Evolutionary conservation across 352 stramenopile genomes (phyloP).

Genomic region (Pythium dissimile): DNA sequence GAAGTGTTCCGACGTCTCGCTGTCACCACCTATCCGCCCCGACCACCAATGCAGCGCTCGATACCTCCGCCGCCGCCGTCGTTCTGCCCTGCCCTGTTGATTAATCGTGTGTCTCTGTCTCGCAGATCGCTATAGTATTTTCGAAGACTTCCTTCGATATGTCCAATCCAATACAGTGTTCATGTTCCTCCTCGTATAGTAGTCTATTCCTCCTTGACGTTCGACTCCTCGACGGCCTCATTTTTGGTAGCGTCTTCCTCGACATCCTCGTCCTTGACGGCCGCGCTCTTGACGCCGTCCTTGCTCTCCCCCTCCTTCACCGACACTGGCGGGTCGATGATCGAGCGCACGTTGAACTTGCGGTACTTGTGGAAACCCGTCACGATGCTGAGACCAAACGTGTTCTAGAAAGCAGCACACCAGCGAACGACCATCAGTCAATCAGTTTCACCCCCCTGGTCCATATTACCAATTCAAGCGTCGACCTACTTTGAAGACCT

Average conservation of each 20-base stretch:
- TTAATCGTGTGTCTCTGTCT: no score
- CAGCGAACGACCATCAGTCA: not conserved
- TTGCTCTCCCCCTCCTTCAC: conserved; percentile 27
- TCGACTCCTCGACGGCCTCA: not conserved
- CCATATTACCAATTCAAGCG: not conserved
- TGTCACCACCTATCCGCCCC: no score
- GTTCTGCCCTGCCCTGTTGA: no score
- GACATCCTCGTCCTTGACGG: conserved; percentile 5
- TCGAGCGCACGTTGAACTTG: conserved; percentile 76
- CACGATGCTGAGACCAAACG: conserved; percentile 68
- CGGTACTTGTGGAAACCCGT: conserved; percentile 70
- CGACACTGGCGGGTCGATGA: conserved; percentile 56
- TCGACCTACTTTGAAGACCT: conserved; percentile 56
- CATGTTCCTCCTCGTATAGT: conserved; percentile 6
- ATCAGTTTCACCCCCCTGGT: not conserved
- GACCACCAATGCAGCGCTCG: no score
- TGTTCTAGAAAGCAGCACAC: conserved; percentile 29
- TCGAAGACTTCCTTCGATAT: no score
- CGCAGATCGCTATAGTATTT: no score
- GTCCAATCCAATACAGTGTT: no score
- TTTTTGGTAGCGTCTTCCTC: not conserved
- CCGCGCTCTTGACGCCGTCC: no score
- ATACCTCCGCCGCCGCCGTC: no score
- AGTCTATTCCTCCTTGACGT: conserved; percentile 7
- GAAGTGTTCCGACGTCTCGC: no score